Conservation (phyloP, 495 filamentous ascomycete genomes). For the Oidiodendron maius region DNA sequence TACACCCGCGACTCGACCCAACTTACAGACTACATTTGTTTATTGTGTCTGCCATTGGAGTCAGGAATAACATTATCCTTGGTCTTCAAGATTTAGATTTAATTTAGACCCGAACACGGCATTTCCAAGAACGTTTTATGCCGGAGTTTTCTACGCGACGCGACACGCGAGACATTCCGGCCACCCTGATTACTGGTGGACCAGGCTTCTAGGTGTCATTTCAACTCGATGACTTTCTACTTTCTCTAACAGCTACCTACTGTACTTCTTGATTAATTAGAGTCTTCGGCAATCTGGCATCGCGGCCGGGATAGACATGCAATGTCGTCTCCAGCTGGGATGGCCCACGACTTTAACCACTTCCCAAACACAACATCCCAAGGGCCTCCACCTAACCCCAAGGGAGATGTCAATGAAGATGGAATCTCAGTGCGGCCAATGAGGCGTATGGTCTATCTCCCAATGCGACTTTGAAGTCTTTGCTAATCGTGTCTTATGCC, state of each 20-base stretch:
- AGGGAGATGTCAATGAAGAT: conserved; percentile 27
- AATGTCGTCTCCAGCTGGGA: conserved; percentile 24
- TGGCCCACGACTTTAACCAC: not conserved
- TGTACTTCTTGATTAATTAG: not conserved
- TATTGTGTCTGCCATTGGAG: too few relatives aligned
- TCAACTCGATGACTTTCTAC: conserved; percentile 13
- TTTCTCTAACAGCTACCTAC: conserved; percentile 1
- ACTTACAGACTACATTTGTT: too few relatives aligned
- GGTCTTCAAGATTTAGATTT: too few relatives aligned
- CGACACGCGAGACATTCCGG: conserved; percentile 11
- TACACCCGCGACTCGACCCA: too few relatives aligned
- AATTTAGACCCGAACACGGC: too few relatives aligned
- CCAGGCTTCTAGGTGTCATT: not conserved
- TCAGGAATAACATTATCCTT: too few relatives aligned
- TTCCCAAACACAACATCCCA: conserved; percentile 5
- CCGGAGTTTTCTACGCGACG: too few relatives aligned
- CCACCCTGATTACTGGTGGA: conserved; percentile 14
- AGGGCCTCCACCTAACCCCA: not conserved
- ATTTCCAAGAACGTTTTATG: too few relatives aligned
- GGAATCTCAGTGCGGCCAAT: conserved; percentile 42
- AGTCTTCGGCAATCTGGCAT: conserved; percentile 9
- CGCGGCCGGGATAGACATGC: conserved; percentile 10
- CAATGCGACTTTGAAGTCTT: conserved; percentile 1
- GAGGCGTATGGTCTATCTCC: conserved; percentile 34
- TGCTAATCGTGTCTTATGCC: conserved; percentile 15